Evolutionary conservation across 1,284 basidiomycete genomes (phyloP).

Genomic region (Papiliotrema terrestris): DNA sequence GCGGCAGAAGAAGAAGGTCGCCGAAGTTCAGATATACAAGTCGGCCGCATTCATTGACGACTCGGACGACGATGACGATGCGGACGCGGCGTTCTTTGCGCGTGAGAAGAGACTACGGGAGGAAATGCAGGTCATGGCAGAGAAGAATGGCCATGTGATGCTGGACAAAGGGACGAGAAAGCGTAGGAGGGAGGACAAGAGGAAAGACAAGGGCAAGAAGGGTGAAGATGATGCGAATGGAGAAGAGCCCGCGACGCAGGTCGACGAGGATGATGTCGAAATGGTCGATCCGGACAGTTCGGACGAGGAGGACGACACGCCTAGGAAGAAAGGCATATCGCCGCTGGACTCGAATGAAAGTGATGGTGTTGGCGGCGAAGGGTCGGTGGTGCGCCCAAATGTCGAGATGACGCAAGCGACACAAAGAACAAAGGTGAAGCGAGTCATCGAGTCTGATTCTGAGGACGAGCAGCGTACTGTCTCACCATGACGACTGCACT

Average conservation of each 20-base stretch:
- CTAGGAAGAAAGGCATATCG: not conserved
- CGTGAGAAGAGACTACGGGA: constrained; percentile 61
- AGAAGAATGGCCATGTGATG: constrained; percentile 36
- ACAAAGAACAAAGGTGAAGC: not conserved
- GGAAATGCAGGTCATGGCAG: constrained; percentile 55
- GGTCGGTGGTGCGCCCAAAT: no score
- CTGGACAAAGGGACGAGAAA: constrained; percentile 32
- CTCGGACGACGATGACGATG: constrained; percentile 63
- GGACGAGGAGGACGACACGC: not conserved
- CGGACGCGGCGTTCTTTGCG: constrained; percentile 63
- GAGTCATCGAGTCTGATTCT: not conserved
- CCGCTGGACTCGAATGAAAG: not conserved
- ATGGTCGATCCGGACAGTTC: not conserved
- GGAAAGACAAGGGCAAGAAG: constrained; percentile 6
- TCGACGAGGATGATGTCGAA: not conserved
- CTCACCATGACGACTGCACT: no score
- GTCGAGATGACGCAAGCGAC: no score
- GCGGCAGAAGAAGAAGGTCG: constrained; percentile 38
- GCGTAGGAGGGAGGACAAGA: constrained; percentile 9
- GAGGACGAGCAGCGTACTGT: not conserved
- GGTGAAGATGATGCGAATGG: not conserved
- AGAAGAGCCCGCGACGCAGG: not conserved
- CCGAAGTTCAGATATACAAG: constrained; percentile 71
- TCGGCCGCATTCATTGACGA: constrained; percentile 86
- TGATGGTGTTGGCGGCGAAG: not conserved